Evolutionary conservation across 768 basidiomycete species (phyloP), one percentile per base, ranked within the genome.

Genomic region (Hemileccinum rubropunctum): DNA sequence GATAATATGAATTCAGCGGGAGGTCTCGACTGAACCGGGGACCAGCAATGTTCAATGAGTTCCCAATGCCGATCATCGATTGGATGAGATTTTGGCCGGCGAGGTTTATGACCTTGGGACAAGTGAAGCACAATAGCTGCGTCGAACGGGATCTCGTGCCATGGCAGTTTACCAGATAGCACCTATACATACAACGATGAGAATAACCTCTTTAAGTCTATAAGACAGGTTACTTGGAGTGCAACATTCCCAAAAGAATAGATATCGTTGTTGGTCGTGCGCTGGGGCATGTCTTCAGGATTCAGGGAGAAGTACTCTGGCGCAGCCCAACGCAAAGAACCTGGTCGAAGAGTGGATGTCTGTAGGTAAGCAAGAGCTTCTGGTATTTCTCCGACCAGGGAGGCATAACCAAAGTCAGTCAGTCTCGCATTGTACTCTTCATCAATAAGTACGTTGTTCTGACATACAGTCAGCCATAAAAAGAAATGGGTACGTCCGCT

Each of bases 401-500:
- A 57, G 9, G 54, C 14, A 42, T 37, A 35, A n/a, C 46, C 49
- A 35, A 57, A 56, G 36, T 57, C 45, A 1, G 46, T 36, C 15
- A 57, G 14, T 21, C 39, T 39, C 28, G 50, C 35, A 6, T 39
- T 41, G 10, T 35, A 9, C 14, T 39, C 9, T 32, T 47, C 51
- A 11, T 58, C 45, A 11, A 54, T 26, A 30, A 53, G 50, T 6
- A 57, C 37, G 6, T 47, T 49, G 28, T 42, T 50, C 57, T 53
- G 17, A 20, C 15, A 17, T 9, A 30, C 4, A 36, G n/a, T 45
- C 6, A 47, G 54, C 11, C 18, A 37, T 9, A 36, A 39, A 23
- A 20, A 34, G 18, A n/a, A 9, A 38, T 7, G 12, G 3, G 14
- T 13, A 21, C 6, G 2, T 30, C 14, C 8, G 28, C 28, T n/a